phyloP scores from a whole-genome alignment of 805 yeast species.

The Huiozyma naganishii region DNA sequence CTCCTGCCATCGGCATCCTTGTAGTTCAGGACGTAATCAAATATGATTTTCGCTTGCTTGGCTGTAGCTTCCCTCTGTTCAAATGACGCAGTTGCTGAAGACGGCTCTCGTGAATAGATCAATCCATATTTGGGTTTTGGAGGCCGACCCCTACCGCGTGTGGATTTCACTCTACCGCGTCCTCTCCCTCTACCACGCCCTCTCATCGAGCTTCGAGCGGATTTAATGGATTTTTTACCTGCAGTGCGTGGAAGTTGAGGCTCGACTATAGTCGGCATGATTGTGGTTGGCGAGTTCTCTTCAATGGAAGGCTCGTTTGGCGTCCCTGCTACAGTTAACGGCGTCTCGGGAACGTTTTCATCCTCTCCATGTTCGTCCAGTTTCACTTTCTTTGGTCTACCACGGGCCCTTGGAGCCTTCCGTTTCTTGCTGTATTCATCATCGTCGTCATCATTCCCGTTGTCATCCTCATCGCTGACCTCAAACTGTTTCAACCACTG shows the following conservation, averaged over 20 bases:
- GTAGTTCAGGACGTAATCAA: slow-evolving; percentile 34
- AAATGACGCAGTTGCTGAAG: slow-evolving; percentile 8
- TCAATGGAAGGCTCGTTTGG: not conserved
- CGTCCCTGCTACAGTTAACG: slow-evolving; percentile 1
- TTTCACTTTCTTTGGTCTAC: slow-evolving; percentile 12
- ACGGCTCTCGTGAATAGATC: slow-evolving; percentile 13
- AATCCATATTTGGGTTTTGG: slow-evolving; percentile 15
- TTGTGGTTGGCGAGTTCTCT: not conserved
- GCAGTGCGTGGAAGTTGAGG: slow-evolving; percentile 2
- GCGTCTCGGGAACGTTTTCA: slow-evolving; percentile 2
- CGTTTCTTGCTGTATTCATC: slow-evolving; percentile 10
- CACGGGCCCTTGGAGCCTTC: slow-evolving; percentile 15
- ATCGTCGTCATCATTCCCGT: slow-evolving; percentile 18
- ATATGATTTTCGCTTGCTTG: slow-evolving; percentile 27
- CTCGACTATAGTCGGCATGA: not conserved
- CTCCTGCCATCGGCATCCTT: slow-evolving; percentile 39
- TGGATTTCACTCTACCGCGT: slow-evolving; percentile 8
- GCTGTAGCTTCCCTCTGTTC: slow-evolving; percentile 14
- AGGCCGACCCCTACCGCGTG: slow-evolving; percentile 8
- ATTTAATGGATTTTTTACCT: slow-evolving; percentile 21
- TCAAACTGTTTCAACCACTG: slow-evolving; percentile 52
- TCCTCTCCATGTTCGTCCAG: slow-evolving; percentile 8
- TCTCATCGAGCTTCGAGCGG: slow-evolving; percentile 13
- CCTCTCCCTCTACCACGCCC: slow-evolving; percentile 17
- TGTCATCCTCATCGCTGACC: slow-evolving; percentile 65